Evolutionary conservation across 2,329 filamentous ascomycete genomes (phyloP).

Genomic region (Juglanconis sp.): DNA sequence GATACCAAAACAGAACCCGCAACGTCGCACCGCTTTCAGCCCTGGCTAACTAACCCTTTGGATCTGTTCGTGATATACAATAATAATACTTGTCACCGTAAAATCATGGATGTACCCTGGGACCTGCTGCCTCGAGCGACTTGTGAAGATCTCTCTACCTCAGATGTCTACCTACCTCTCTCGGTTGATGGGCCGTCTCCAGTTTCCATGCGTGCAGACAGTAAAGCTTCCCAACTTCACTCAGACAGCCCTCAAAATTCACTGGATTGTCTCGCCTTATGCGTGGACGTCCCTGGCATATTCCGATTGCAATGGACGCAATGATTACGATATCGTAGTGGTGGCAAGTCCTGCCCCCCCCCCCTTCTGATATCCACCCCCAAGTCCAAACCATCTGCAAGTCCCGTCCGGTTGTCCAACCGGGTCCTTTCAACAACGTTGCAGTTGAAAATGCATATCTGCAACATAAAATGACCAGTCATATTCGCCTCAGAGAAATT

Average conservation of each 20-base stretch:
- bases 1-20: neutral
- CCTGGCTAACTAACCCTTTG: neutral
- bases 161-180: too few species aligned
- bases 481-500: neutral
- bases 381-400: neutral
- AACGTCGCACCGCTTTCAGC: neutral
- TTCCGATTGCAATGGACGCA: too few species aligned
- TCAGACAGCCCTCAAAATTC: too few species aligned
- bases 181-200: too few species aligned
- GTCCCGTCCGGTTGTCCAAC: neutral
- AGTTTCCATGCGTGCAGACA: too few species aligned
- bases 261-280: too few species aligned
- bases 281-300: too few species aligned
- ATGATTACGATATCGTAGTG: too few species aligned
- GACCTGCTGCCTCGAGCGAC: too few species aligned
- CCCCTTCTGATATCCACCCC: neutral
- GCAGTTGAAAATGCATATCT: neutral
- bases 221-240: too few species aligned
- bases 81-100: neutral
- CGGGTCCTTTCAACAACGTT: neutral
- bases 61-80: neutral
- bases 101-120: neutral
- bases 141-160: too few species aligned
- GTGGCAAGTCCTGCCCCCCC: neutral
- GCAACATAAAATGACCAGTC: neutral